Percentiles rank a stretch among this genome's conserved stretches.
Evolutionary conservation across 371 early-diverging fungal species (phyloP).

Genomic region (Apophysomyces variabilis): DNA sequence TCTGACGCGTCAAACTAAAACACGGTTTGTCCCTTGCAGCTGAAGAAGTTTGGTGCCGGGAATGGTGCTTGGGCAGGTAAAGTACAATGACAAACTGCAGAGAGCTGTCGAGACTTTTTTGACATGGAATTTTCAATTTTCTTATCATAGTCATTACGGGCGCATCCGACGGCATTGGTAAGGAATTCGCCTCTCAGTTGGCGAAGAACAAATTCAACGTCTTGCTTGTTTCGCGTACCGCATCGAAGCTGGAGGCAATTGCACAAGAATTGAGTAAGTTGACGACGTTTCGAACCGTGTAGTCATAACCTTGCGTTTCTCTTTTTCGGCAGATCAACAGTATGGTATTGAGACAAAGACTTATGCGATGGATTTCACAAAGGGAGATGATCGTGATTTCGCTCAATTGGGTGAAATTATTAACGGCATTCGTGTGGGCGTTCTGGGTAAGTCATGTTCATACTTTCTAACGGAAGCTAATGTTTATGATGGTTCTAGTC

Average conservation of each 20-base stretch:
- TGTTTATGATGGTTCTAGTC: slow-evolving; percentile 44
- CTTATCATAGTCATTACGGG: slow-evolving; percentile 86
- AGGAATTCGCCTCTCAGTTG: slow-evolving; percentile 91
- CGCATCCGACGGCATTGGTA: slow-evolving; percentile 98
- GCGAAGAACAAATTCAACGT: slow-evolving; percentile 88
- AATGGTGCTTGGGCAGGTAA: slow-evolving; percentile 87
- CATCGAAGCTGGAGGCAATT: slow-evolving; percentile 82
- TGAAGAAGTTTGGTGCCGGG: slow-evolving; percentile 83
- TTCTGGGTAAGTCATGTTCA: slow-evolving; percentile 58
- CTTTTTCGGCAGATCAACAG: slow-evolving; percentile 28
- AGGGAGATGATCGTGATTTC: slow-evolving; percentile 69
- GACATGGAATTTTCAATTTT: neutral
- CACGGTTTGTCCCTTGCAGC: slow-evolving; percentile 33
- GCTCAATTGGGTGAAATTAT: slow-evolving; percentile 64
- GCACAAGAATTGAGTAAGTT: slow-evolving; percentile 71
- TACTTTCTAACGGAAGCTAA: neutral
- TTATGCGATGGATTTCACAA: slow-evolving; percentile 85
- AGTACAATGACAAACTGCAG: slow-evolving; percentile 7
- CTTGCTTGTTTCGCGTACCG: slow-evolving; percentile 87
- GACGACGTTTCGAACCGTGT: neutral
- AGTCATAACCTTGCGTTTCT: neutral
- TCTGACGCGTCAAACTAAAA: slow-evolving; percentile 2
- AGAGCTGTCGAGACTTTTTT: neutral
- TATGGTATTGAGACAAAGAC: slow-evolving; percentile 74
- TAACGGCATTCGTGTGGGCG: slow-evolving; percentile 64